Evolutionary conservation across 345 rosid species (phyloP).

Genomic region (Anacardium occidentale): DNA sequence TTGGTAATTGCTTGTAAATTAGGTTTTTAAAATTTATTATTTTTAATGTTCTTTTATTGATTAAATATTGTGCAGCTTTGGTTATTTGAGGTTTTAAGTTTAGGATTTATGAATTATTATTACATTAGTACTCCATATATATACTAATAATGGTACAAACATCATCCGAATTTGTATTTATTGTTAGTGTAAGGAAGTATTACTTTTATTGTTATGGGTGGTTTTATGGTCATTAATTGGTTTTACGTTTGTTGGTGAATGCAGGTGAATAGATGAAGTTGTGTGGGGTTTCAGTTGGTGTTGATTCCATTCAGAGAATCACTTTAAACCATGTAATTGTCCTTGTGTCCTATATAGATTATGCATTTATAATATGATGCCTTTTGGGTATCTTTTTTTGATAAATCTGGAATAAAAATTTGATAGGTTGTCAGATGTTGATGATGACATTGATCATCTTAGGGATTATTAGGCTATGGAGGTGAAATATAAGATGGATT

Average conservation of each 20-base stretch:
- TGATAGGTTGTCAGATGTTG: too few species aligned
- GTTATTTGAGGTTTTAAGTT: neutral
- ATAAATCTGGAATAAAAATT: neutral
- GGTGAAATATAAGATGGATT: too few species aligned
- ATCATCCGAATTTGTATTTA: too few species aligned
- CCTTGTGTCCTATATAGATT: neutral
- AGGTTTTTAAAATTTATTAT: neutral
- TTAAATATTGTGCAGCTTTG: neutral
- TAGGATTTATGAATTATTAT: neutral
- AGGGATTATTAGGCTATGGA: neutral
- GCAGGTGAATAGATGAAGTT: slow-evolving; percentile 15
- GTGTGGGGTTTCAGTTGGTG: slow-evolving; percentile 9
- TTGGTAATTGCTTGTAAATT: neutral
- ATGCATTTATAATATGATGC: neutral
- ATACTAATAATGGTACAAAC: too few species aligned
- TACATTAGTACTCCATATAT: too few species aligned
- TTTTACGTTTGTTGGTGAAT: neutral
- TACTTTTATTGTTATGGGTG: too few species aligned
- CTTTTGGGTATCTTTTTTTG: too few species aligned
- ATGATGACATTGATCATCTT: too few species aligned
- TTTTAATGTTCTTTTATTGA: too few species aligned
- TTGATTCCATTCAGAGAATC: neutral
- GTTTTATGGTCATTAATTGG: neutral
- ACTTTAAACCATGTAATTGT: slow-evolving; percentile 17
- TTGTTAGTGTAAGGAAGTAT: too few species aligned